phyloP scores from a whole-genome alignment of 1,139 yeast genomes.

The Hemisphaericaspora xylanilytica region DNA sequence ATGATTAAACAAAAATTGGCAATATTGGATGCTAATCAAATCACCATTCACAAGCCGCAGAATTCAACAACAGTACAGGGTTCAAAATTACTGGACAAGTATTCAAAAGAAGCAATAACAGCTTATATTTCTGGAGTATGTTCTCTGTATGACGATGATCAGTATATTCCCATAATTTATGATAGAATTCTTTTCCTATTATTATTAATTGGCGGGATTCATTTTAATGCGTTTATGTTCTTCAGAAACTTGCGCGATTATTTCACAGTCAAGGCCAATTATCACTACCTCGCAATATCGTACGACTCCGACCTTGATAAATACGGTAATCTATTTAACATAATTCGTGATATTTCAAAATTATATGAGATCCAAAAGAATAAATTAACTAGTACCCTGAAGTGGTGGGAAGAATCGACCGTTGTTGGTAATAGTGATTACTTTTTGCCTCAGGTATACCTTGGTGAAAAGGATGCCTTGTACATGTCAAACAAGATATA shows the following conservation, averaged over 20 bases:
- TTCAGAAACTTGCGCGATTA: conserved; percentile 10
- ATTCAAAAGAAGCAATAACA: conserved; percentile 7
- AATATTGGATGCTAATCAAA: not conserved
- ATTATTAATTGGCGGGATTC: conserved; percentile 3
- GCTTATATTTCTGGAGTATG: conserved; percentile 7
- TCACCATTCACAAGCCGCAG: not conserved
- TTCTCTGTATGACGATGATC: conserved; percentile 11
- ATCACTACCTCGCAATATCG: conserved; percentile 11
- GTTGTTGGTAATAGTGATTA: not conserved
- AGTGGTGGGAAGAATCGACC: not conserved
- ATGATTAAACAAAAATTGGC: not conserved
- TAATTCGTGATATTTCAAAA: not conserved
- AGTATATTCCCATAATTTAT: conserved; percentile 9
- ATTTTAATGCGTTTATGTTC: conserved; percentile 7
- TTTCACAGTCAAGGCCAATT: conserved; percentile 8
- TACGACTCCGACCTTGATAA: not conserved
- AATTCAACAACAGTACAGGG: not conserved
- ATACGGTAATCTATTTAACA: not conserved
- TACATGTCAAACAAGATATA: not conserved
- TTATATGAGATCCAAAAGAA: not conserved
- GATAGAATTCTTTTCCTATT: conserved; percentile 9
- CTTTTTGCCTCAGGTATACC: not conserved
- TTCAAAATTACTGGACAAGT: not conserved
- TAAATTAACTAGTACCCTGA: not conserved
- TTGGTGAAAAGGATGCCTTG: not conserved